Conservation (phyloP, 176 grass and related monocot genomes). For the Eremochloa ophiuroides region DNA sequence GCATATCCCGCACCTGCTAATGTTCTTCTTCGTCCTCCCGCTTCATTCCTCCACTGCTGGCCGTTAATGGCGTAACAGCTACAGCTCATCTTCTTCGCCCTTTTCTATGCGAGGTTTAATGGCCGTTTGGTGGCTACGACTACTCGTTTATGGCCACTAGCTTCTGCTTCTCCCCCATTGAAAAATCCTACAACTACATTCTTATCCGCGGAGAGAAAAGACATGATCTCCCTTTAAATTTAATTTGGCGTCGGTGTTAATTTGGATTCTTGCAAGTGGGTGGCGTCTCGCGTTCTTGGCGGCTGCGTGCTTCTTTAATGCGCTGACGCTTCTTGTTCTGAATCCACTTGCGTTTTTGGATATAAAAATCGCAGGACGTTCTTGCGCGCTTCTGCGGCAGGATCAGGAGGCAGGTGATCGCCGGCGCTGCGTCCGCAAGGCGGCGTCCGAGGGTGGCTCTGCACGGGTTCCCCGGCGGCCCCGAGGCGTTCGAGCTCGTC, state of each 20-base stretch:
- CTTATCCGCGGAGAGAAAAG: slow-evolving; percentile 12
- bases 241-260: not conserved
- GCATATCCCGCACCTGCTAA: slow-evolving; percentile 21
- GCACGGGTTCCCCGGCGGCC: slow-evolving; percentile 67
- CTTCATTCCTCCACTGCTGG: slow-evolving; percentile 7
- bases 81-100: slow-evolving; percentile 40
- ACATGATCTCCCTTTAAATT: not conserved
- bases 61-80: slow-evolving; percentile 35
- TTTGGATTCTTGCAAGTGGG: slow-evolving; percentile 25
- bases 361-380: slow-evolving; percentile 61
- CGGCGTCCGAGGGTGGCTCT: slow-evolving; percentile 44
- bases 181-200: not conserved
- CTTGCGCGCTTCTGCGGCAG: slow-evolving; percentile 56
- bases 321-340: slow-evolving; percentile 10
- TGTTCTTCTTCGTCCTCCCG: slow-evolving; percentile 5
- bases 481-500: slow-evolving; percentile 77
- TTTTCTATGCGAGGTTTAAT: slow-evolving; percentile 21
- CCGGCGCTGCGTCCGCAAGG: slow-evolving; percentile 19
- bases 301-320: not conserved
- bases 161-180: slow-evolving; percentile 5
- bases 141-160: not conserved
- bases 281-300: slow-evolving; percentile 9
- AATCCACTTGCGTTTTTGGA: not conserved
- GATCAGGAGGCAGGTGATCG: slow-evolving; percentile 35
- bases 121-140: slow-evolving; percentile 29